Evolutionary conservation across 2,329 filamentous ascomycete genomes (phyloP).

Genomic region (Trichophyton equinum): DNA sequence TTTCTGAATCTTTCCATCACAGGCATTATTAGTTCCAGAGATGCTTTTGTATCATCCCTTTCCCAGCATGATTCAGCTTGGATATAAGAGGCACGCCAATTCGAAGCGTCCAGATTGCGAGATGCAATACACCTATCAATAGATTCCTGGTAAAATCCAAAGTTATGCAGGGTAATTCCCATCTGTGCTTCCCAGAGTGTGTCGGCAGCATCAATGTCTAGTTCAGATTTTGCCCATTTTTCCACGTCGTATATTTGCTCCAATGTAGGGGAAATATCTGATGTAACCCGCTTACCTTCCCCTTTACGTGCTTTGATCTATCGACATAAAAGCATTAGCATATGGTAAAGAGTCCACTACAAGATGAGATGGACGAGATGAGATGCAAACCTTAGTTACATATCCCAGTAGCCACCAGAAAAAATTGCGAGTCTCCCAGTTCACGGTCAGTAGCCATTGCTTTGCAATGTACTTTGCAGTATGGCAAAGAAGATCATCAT

Average conservation of each 20-base stretch:
- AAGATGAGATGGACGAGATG: background rate
- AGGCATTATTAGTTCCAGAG: slow-evolving; percentile 6
- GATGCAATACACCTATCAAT: slow-evolving; percentile 16
- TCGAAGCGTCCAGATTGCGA: slow-evolving; percentile 9
- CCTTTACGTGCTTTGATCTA: background rate
- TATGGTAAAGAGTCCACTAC: background rate
- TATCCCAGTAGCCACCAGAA: slow-evolving; percentile 10
- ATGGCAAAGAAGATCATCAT: slow-evolving; percentile 19
- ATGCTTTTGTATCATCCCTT: slow-evolving; percentile 7
- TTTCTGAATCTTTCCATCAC: slow-evolving; percentile 11
- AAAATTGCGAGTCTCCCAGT: slow-evolving; percentile 3
- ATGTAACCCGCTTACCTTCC: background rate
- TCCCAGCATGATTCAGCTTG: slow-evolving; percentile 13
- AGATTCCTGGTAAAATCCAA: slow-evolving; percentile 11
- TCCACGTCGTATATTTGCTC: slow-evolving; percentile 12
- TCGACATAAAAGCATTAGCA: background rate
- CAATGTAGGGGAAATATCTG: slow-evolving; percentile 2
- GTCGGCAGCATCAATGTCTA: slow-evolving; percentile 8
- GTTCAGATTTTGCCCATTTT: slow-evolving; percentile 11
- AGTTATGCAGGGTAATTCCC: slow-evolving; percentile 14
- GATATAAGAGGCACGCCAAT: slow-evolving; percentile 17
- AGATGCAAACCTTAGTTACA: slow-evolving; percentile 8
- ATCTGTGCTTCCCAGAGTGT: slow-evolving; percentile 14
- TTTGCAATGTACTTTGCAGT: slow-evolving; percentile 13
- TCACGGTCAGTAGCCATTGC: slow-evolving; percentile 14